Evolutionary conservation across 768 basidiomycete genomes (phyloP).

Genomic region (Boletus subparvulus): DNA sequence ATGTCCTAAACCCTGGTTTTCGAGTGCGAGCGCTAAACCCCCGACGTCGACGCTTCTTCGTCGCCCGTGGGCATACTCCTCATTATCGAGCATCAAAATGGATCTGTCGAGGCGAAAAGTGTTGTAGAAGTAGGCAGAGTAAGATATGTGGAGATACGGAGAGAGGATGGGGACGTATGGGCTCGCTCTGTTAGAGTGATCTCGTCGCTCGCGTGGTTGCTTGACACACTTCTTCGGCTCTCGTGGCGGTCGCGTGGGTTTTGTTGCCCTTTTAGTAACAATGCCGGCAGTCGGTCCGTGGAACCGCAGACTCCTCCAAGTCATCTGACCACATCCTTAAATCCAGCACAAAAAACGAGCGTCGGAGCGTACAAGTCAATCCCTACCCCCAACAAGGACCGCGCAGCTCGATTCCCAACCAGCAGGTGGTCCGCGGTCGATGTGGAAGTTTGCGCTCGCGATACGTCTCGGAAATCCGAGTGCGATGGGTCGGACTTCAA

Average conservation of each 20-base stretch:
- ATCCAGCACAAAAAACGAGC: background rate
- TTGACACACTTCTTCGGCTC: constrained; percentile 35
- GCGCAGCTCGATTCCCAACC: background rate
- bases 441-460: background rate
- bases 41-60: constrained; percentile 88
- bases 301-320: background rate
- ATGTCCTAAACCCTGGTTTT: constrained; percentile 58
- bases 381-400: background rate
- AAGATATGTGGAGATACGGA: background rate
- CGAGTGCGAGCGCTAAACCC: constrained; percentile 79
- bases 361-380: background rate
- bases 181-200: constrained; percentile 26
- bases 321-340: background rate
- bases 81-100: constrained; percentile 28
- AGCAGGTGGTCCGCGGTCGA: background rate
- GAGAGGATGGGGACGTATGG: constrained; percentile 9
- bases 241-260: constrained; percentile 36
- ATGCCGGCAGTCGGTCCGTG: constrained; percentile 13
- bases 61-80: constrained; percentile 35
- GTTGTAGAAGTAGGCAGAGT: background rate
- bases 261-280: constrained; percentile 19
- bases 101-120: background rate
- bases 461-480: background rate
- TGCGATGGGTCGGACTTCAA: constrained; percentile 3
- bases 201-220: constrained; percentile 37